Percentiles rank a stretch among this genome's conserved stretches.
Evolutionary conservation across 768 basidiomycete genomes (phyloP).

Genomic region (Rickenella mellea): DNA sequence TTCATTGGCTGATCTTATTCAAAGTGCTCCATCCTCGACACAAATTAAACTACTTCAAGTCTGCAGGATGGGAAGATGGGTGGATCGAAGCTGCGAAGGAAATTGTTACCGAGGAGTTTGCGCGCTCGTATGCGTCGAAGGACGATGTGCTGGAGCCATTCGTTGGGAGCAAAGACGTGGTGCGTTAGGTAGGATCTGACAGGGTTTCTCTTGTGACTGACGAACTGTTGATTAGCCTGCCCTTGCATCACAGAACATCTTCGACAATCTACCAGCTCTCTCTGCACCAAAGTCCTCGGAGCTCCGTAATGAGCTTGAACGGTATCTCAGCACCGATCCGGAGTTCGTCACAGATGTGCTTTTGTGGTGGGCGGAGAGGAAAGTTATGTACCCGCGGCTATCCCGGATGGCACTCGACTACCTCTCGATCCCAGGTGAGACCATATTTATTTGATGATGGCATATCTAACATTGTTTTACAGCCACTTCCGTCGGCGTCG

Average conservation of each 20-base stretch:
- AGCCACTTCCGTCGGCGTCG: slow-evolving; percentile 22
- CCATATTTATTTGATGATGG: background rate
- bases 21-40: slow-evolving; percentile 22
- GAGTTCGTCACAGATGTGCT: slow-evolving; percentile 17
- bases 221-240: too few relatives aligned
- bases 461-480: background rate
- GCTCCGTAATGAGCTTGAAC: slow-evolving; percentile 17
- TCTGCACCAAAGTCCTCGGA: slow-evolving; percentile 9
- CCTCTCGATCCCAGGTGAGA: slow-evolving; percentile 8
- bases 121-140: slow-evolving; percentile 3
- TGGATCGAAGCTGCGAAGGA: slow-evolving; percentile 19
- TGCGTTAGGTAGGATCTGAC: too few relatives aligned
- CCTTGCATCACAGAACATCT: slow-evolving; percentile 18
- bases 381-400: slow-evolving; percentile 13
- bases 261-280: slow-evolving; percentile 18
- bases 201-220: too few relatives aligned
- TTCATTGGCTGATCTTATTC: too few relatives aligned
- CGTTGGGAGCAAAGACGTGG: too few relatives aligned
- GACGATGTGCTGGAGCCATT: too few relatives aligned
- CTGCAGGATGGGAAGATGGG: slow-evolving; percentile 14
- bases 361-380: slow-evolving; percentile 20
- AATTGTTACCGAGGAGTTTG: slow-evolving; percentile 14
- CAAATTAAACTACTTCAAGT: slow-evolving; percentile 20
- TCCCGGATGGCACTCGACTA: slow-evolving; percentile 20
- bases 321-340: slow-evolving; percentile 17